Evolutionary conservation across 139 green algal genomes (phyloP), one percentile per base, ranked within the genome.

Genomic region (Bryopsis sp.): DNA sequence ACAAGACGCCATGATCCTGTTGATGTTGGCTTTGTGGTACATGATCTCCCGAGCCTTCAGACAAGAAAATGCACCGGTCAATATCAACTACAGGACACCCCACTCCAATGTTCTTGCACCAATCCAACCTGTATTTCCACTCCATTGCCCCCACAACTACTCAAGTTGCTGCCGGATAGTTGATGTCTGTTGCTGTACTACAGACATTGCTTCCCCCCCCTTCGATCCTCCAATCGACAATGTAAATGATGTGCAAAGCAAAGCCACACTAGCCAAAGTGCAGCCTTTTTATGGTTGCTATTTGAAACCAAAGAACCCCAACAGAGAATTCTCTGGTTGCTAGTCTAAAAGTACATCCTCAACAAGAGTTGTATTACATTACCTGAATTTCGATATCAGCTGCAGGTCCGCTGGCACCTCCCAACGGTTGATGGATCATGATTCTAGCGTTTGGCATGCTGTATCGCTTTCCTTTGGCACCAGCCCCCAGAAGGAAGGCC

Each of bases 381-480:
- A 81, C 80, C 74, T 89, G 83, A 66, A 95, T 92, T 78, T 91
- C 89, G 61, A 95, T 89, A 72, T 95, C 89, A 11, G 91, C 85
- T 70, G 80, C 84, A 72, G 88, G 84, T 1, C 95, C 95, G 47
- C 76, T 88, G n/a, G 92, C 92, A 5, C 94, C 94, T 61, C 94
- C 95, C 39, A 99, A 88, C 1, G 95, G 95, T 84, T 99, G 95
- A 78, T 99, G 95, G 76, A 99, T 99, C 95, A 99, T 99, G 79
- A 99, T 97, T 70, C 95, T 85, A 3, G 90, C 77, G 79, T 99
- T 99, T 39, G 95, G 95, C 95, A 99, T 98, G 60, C 80, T 89
- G 77, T 91, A 87, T n/a, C 94, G 82, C 83, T 98, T 96, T 46
- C 68, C 73, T 72, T 87, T 87, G 64, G 83, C 76, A 64, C 94